Percentiles rank a stretch among this genome's conserved stretches.
phyloP scores from a whole-genome alignment of 805 yeast species.

The Suhomyces canberraensis region DNA sequence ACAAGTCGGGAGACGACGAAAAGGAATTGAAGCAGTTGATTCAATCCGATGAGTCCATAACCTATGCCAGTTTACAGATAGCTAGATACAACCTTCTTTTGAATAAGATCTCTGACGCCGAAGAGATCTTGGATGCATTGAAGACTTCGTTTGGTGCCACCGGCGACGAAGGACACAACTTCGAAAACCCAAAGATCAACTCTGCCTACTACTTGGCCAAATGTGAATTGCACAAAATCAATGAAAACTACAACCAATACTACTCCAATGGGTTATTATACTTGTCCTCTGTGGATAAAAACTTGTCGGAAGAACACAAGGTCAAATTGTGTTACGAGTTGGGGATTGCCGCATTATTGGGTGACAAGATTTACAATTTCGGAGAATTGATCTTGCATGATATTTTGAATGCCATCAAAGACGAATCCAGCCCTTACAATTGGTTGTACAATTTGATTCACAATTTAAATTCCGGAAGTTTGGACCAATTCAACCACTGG shows the following conservation, averaged over 20 bases:
- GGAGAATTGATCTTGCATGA: conserved; percentile 94
- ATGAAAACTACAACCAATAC: conserved; percentile 75
- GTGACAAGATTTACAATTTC: conserved; percentile 89
- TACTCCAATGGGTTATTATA: conserved; percentile 80
- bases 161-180: conserved; percentile 21
- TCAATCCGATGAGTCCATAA: conserved; percentile 54
- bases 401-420: conserved; percentile 51
- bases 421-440: conserved; percentile 43
- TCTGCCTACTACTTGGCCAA: conserved; percentile 81
- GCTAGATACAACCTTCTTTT: conserved; percentile 66
- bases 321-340: conserved; percentile 57
- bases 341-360: conserved; percentile 81
- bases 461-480: conserved; percentile 75
- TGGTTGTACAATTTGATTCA: conserved; percentile 75
- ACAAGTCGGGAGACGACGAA: conserved; percentile 23
- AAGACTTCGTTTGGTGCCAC: conserved; percentile 51
- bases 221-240: conserved; percentile 69
- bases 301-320: conserved; percentile 34
- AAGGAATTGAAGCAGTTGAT: conserved; percentile 26
- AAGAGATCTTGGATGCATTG: conserved; percentile 62
- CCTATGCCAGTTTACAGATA: conserved; percentile 54
- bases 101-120: conserved; percentile 53
- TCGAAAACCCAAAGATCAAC: conserved; percentile 53
- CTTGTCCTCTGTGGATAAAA: conserved; percentile 64
- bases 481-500: conserved; percentile 57